phyloP scores from a whole-genome alignment of 305 asterid genomes.

The Fraxinus paxiana region DNA sequence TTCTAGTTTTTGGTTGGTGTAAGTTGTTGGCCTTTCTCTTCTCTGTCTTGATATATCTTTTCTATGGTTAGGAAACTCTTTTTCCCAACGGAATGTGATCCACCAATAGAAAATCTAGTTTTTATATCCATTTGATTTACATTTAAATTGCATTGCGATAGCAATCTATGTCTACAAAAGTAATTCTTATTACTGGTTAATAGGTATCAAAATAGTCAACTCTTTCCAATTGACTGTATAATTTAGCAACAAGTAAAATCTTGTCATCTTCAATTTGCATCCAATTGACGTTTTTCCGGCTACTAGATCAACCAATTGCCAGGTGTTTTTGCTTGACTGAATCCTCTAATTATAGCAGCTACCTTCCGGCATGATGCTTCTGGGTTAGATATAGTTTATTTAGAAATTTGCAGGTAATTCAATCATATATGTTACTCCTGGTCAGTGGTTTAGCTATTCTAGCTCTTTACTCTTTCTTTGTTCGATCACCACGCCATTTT shows the following conservation, averaged over 20 bases:
- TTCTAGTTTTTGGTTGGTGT: slow-evolving; percentile 6
- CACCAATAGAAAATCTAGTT: not conserved
- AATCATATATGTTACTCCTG: not conserved
- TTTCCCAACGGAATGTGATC: not conserved
- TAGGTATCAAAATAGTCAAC: not conserved
- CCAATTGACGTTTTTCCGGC: not conserved
- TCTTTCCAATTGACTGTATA: not conserved
- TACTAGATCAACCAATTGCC: not conserved
- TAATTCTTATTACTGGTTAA: not conserved
- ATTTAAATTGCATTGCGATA: not conserved
- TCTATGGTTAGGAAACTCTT: not conserved
- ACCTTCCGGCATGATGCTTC: not conserved
- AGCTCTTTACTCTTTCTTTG: not conserved
- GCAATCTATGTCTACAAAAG: not conserved
- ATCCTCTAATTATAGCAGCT: not conserved
- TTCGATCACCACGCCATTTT: not conserved
- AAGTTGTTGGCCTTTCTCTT: slow-evolving; percentile 11
- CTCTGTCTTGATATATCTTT: not conserved
- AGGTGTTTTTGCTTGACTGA: not conserved
- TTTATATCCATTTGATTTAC: not conserved
- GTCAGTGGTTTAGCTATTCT: not conserved
- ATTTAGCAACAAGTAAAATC: not conserved
- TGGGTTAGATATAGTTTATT: not conserved
- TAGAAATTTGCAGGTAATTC: not conserved
- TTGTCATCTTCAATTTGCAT: not conserved